Base-by-base conservation (phyloP, 1,139 yeast species). In the Debaryomyces coudertii region DNA sequence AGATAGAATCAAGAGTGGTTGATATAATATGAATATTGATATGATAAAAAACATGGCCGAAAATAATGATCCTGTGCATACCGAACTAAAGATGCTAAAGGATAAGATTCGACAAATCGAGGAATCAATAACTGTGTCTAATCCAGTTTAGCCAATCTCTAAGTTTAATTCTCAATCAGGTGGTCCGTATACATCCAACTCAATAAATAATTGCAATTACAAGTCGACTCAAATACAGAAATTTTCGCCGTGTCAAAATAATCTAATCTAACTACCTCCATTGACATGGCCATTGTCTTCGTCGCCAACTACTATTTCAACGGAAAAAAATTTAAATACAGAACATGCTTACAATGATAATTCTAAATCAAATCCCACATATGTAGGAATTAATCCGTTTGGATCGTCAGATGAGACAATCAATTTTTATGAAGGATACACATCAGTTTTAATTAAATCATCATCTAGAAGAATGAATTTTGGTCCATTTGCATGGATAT, bases 31-130 rank as follows among this genome's bases (percentile, higher is more conserved):
- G 5, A 28, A 38, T n/a, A 11, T 3, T 2, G 28, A 15, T 12
- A 2, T 16, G 11, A 3, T 8, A 15, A 24, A 14, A n/a, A 15
- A 5, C 11, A 23, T 12, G 40, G 14, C 22, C 9, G 27, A 22
- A 11, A 30, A 27, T 16, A 23, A 24, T 28, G 31, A 15, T 9
- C 14, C 42, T 6, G 37, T 43, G 14, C 50, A 43, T 15, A 40
- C 54, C 1, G 63, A 58, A 34, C 47, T 63, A 34, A 75, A 72
- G 15, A 48, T 59, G 9, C 57, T 77, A 35, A 70, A 71, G 44
- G 64, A 65, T 7, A 73, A 73, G 48, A 73, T 77, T 36, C 68
- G 64, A 43, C 69, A 69, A 49, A 64, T 76, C 7, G 81, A 76
- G 50, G 73, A 73, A 2, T 68, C 77, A 0, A 61, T 69, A 34